Percentiles rank a stretch among this genome's conserved stretches.
These are phyloP conservation scores for Ilyonectria sp. DNA, from an alignment of 2,329 filamentous ascomycete genomes.

Conservation along the genomic window DNA sequence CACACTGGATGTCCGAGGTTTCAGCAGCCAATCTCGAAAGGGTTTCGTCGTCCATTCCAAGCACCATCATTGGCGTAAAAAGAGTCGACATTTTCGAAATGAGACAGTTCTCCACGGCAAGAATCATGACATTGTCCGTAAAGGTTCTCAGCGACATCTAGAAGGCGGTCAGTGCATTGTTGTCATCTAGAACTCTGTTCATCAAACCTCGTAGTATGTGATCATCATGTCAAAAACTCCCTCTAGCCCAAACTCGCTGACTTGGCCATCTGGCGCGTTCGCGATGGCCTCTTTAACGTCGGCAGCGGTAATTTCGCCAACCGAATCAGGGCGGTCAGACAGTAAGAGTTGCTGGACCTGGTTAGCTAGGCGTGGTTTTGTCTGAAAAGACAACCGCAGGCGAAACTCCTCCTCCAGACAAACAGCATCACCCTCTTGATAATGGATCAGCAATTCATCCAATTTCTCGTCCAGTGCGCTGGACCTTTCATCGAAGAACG, in stretches of 20 bases:
- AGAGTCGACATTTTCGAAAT: constrained; percentile 42
- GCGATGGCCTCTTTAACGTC: not conserved
- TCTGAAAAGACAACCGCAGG: constrained; percentile 3
- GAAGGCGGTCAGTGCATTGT: not conserved
- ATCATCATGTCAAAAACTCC: constrained; percentile 60
- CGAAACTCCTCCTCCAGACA: constrained; percentile 49
- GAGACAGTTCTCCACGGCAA: constrained; percentile 63
- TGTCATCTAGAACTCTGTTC: not conserved
- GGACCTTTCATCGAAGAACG: constrained; percentile 51
- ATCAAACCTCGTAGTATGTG: constrained; percentile 59
- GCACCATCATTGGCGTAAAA: not conserved
- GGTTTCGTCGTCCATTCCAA: not conserved
- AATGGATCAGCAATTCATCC: constrained; percentile 55
- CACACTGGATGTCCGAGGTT: not conserved
- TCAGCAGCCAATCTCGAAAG: not conserved
- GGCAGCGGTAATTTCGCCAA: not conserved
- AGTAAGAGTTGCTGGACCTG: not conserved
- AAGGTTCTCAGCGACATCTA: constrained; percentile 60
- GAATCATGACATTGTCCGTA: constrained; percentile 61
- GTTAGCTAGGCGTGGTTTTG: constrained; percentile 5
- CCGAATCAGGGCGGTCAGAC: not conserved
- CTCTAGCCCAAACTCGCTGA: constrained; percentile 51
- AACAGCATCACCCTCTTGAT: constrained; percentile 45
- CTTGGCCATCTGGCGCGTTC: constrained; percentile 9
- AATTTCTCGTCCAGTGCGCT: constrained; percentile 51